Evolutionary conservation across 768 basidiomycete genomes (phyloP), one percentile per base, ranked within the genome.

Genomic region (Leccinum obscurum): DNA sequence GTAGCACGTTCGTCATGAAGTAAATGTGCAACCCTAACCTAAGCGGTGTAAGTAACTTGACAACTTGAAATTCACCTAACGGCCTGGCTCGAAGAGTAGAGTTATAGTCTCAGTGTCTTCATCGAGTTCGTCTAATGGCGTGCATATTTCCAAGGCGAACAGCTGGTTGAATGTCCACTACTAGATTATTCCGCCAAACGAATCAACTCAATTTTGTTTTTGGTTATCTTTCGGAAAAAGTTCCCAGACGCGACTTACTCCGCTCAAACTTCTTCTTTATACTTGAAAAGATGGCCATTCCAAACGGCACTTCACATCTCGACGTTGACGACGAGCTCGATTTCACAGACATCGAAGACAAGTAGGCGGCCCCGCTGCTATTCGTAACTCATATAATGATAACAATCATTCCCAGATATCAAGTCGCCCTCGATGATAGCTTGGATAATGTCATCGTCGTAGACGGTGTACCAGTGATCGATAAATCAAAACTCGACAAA

Each of bases 391-490:
- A 24, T 20, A 44, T 54, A 32, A 58, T 58, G 30, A 63, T 66
- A 46, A 60, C 52, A 48, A 26, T 58, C 51, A 53, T 22, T 37
- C n/a, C 8, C 72, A 97, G 95, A 80, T 96, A 94, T 77, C 82
- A 87, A 64, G 88, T 95, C 67, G 80, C 92, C 59, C 85, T 87
- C 64, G 90, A 93, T 66, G 88, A 93, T 64, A 84, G 91, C 44
- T 85, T 98, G 69, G 97, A 98, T 79, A 92, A 91, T 70, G 85
- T 93, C 58, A 76, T 99, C 56, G 90, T 98, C 55, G 86, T 98
- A 60, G 97, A 98, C 74, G 93, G 94, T 54, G 82, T 95, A 22
- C 97, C 95, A 10, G 73, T 93, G 61, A 92, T 98, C 72, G 94
- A 97, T 71, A 87, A 85, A 67, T 83, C 85, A 55, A 95, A 94